Base-by-base conservation (phyloP, 1,284 basidiomycete genomes). In the Trametes polyzona region DNA sequence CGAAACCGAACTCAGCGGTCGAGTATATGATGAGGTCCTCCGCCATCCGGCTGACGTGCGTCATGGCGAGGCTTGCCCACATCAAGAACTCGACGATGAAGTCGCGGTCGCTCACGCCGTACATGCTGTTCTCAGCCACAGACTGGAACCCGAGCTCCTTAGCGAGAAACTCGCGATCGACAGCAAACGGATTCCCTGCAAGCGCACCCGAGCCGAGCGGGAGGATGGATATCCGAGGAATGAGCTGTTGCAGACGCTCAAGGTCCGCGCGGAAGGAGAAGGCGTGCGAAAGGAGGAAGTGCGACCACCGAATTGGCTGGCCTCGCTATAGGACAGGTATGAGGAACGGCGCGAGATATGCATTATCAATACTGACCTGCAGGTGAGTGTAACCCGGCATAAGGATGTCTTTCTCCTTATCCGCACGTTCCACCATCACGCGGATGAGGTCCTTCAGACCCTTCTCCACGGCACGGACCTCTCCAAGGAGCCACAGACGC, bases 231-330 rank as follows among this genome's bases (percentile, higher is more conserved):
- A 98, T 88, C 30, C 95, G 90, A 23, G 93, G 92, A 50, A 91
- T 78, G 53, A 98, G 83, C 69, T 95, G 88, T 32, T 86, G 84
- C 35, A 99, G 84, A 7, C 96, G 90, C 65, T 92, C 84, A 37
- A 98, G 86, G 75, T 99, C 96, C 51, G 86, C 83, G 39, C 84
- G 81, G 78, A 98, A 95, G 42, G 94, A 93, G 69, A 94, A 92
- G 4, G 95, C 95, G 74, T 99, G 95, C 30, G 95, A 96, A 54
- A 98, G 86, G 47, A 99, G 82, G 52, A 97, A 86, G 74, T 99
- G 96, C 1, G 96, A 95, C 97, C 97, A 99, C 63, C 96, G 88
- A 71, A 99, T 96, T 30, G 96, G 96, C 83, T 98, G 96, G 1
- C 92, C 96, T 23, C 96, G 89, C 93, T 96, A 53, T 12, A 19